Percentiles rank a stretch among this genome's conserved stretches.
phyloP scores from a whole-genome alignment of 768 basidiomycete species.

The Imleria badia region DNA sequence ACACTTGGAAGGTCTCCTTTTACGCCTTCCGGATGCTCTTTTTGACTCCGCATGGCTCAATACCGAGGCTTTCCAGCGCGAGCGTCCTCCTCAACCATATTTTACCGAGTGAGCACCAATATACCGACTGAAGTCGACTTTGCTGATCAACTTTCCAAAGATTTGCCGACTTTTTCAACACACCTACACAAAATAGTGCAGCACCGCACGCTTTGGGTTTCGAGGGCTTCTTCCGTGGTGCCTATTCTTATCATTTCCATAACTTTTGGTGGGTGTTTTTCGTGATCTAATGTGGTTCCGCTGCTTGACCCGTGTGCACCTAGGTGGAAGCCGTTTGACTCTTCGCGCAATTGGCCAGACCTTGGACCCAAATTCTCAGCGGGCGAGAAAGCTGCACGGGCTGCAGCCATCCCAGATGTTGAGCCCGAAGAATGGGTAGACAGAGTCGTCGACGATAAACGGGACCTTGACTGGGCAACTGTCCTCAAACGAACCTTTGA shows the following conservation, averaged over 20 bases:
- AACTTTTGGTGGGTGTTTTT: conserved; percentile 73
- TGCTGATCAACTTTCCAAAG: conserved; percentile 37
- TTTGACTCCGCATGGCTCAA: conserved; percentile 98
- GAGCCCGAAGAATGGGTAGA: conserved; percentile 40
- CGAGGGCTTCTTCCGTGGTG: conserved; percentile 94
- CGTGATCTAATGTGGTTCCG: neutral
- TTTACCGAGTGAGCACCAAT: conserved; percentile 67
- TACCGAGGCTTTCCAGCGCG: conserved; percentile 87
- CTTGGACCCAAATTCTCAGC: conserved; percentile 76
- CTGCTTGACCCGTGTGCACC: neutral
- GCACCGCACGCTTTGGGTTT: conserved; percentile 88
- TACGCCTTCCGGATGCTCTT: conserved; percentile 90
- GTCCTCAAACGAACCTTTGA: conserved; percentile 97
- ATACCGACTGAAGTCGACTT: neutral
- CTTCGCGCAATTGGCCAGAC: conserved; percentile 92
- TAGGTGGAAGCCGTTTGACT: conserved; percentile 97
- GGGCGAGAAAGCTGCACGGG: conserved; percentile 70
- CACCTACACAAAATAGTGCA: conserved; percentile 68
- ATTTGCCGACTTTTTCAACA: conserved; percentile 88
- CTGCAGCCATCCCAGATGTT: conserved; percentile 34
- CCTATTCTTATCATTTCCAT: conserved; percentile 96
- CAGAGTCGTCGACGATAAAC: conserved; percentile 59
- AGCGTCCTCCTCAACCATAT: conserved; percentile 92
- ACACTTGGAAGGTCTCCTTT: conserved; percentile 74
- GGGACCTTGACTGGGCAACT: conserved; percentile 89